Base-by-base conservation (phyloP, 345 rosid genomes). In the Aegle marmelos region DNA sequence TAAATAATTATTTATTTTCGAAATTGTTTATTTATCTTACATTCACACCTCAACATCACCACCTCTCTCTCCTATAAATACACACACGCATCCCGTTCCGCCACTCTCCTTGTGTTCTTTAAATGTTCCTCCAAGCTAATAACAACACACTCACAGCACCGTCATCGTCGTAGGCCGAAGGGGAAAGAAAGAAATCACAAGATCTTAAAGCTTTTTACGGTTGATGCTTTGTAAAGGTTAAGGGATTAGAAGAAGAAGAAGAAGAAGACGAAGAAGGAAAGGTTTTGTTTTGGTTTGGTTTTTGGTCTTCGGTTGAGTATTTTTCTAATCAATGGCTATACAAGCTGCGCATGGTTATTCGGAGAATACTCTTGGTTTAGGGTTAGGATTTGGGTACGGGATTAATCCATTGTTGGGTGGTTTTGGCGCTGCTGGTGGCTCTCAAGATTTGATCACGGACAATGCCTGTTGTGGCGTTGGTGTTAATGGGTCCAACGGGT, bases 331-430 rank as follows among this genome's bases (percentile, higher is more conserved):
- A 37, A 91, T 89, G 98, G 98, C 98, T 9, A 83, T 95, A 41
- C 89, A 89, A 82, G 91, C 98, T 14, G 91, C 98, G 17, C 92
- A 87, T 91, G 72, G 88, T 72, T 82, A 79, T 81, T 80, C 85
- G 4, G 87, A 87, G 57, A 74, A 56, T 60, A 88, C 76, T 27
- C 56, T 78, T 25, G 87, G 89, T 31, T 79, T 82, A 11, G 74
- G 61, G 1, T 53, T 53, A 21, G 61, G 69, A 1, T 34, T 33
- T 33, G 48, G 50, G 50, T 45, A 45, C 17, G 50, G 69, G 16
- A 9, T 7, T 53, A 53, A 53, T 67, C 87, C 91, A 1, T 74
- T 78, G 28, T 84, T 53, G 57, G 57, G 7, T 53, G 57, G 57
- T 5, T 21, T 14, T 9, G 50, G 0, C 2, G 50, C 2, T 45